Evolutionary conservation across 768 basidiomycete genomes (phyloP).

Genomic region (Phlebiopsis gigantea): DNA sequence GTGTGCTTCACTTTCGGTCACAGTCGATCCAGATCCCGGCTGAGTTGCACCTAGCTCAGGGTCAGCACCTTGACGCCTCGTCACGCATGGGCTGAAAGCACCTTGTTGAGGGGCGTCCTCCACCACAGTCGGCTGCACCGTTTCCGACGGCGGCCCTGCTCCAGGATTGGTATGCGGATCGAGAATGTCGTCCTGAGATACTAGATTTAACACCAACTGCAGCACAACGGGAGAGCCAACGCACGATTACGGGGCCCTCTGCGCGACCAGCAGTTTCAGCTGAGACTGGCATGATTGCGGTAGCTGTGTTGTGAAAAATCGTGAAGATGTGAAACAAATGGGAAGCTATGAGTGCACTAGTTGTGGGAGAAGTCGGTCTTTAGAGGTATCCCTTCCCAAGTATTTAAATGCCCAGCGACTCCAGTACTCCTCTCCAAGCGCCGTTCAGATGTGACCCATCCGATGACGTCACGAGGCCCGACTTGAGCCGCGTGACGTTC

Average conservation of each 20-base stretch:
- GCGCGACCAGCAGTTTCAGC: neutral
- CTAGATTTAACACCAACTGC: neutral
- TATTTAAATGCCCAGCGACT: no score
- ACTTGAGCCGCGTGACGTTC: neutral
- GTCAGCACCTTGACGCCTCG: neutral
- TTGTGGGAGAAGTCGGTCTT: no score
- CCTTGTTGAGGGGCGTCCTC: slow-evolving; percentile 12
- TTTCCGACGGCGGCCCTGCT: slow-evolving; percentile 7
- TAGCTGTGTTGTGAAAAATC: neutral
- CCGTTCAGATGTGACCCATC: no score
- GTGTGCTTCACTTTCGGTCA: neutral
- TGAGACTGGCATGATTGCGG: neutral
- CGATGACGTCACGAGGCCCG: neutral
- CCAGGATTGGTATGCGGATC: neutral
- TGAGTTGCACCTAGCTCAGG: slow-evolving; percentile 6
- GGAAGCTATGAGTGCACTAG: no score
- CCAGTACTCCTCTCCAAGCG: no score
- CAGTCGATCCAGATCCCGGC: slow-evolving; percentile 13
- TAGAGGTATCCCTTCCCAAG: no score
- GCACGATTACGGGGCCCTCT: neutral
- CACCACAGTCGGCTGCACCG: slow-evolving; percentile 4
- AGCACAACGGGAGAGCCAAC: neutral
- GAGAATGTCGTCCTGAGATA: neutral
- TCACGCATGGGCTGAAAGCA: neutral
- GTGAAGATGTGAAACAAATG: neutral